A percentile compares a stretch with the other conserved stretches of the same genome.
These are phyloP conservation scores for Pseudozyma sp. DNA, from an alignment of 1,284 basidiomycete genomes.

Conservation along the genomic window DNA sequence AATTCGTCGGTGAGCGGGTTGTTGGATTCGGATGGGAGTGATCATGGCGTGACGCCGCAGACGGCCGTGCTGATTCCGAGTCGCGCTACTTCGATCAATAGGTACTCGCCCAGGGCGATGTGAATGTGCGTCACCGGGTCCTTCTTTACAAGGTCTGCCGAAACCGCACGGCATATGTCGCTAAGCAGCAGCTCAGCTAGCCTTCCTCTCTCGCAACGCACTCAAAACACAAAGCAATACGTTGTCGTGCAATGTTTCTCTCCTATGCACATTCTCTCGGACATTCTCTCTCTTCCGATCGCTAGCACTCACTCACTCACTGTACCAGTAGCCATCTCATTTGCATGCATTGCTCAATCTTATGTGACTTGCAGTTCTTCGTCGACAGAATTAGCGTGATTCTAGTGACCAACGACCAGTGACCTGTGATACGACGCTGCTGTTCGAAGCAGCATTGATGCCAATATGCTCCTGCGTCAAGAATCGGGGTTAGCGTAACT, in stretches of 20 bases:
- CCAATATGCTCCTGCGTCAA: too few relatives aligned
- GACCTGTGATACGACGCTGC: too few relatives aligned
- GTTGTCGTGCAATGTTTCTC: not conserved
- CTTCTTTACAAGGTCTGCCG: too few relatives aligned
- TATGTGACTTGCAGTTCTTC: not conserved
- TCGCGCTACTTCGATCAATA: slow-evolving; percentile 13
- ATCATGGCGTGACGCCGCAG: slow-evolving; percentile 18
- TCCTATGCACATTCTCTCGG: not conserved
- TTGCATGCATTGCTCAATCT: slow-evolving; percentile 10
- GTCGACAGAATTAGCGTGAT: too few relatives aligned
- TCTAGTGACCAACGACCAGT: too few relatives aligned
- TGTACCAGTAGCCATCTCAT: slow-evolving; percentile 23
- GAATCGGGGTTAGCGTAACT: too few relatives aligned
- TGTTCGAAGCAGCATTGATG: too few relatives aligned
- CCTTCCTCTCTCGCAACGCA: too few relatives aligned
- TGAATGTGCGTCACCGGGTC: too few relatives aligned
- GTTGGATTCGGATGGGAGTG: slow-evolving; percentile 43
- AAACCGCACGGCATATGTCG: too few relatives aligned
- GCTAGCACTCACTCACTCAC: slow-evolving; percentile 2
- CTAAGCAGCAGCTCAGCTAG: too few relatives aligned
- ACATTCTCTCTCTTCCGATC: slow-evolving; percentile 4
- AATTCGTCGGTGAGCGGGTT: slow-evolving; percentile 33
- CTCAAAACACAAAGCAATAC: too few relatives aligned
- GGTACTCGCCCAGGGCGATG: not conserved
- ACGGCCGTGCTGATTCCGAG: slow-evolving; percentile 27